Evolutionary conservation across 2,329 filamentous ascomycete genomes (phyloP).

Genomic region (Xylariales sp.): DNA sequence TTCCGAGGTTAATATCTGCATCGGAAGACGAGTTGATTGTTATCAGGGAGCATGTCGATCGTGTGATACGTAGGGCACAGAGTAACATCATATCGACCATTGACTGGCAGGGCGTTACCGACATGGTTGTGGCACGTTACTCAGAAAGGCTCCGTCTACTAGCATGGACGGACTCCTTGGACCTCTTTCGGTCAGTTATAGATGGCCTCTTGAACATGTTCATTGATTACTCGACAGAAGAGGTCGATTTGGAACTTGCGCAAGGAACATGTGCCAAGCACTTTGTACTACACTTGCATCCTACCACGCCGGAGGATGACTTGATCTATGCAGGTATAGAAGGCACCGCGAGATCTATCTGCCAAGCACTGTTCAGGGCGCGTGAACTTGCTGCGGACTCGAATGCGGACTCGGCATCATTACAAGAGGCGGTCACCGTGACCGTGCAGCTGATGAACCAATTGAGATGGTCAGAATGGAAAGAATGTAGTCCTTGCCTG

Average conservation of each 20-base stretch:
- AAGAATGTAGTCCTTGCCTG: slow-evolving; percentile 27
- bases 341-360: slow-evolving; percentile 15
- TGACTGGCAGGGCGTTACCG: slow-evolving; percentile 64
- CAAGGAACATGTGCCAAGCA: slow-evolving; percentile 42
- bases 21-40: slow-evolving; percentile 24
- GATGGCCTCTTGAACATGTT: slow-evolving; percentile 36
- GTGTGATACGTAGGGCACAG: slow-evolving; percentile 25
- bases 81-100: slow-evolving; percentile 28
- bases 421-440: slow-evolving; percentile 8
- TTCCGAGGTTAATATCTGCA: slow-evolving; percentile 28
- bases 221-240: slow-evolving; percentile 34
- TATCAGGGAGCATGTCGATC: slow-evolving; percentile 37
- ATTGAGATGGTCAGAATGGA: slow-evolving; percentile 32
- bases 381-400: slow-evolving; percentile 20
- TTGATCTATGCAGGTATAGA: slow-evolving; percentile 40
- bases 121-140: slow-evolving; percentile 62
- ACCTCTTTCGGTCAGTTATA: slow-evolving; percentile 24
- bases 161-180: slow-evolving; percentile 22
- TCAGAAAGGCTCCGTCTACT: slow-evolving; percentile 46
- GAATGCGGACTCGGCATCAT: slow-evolving; percentile 6
- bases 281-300: slow-evolving; percentile 26
- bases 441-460: slow-evolving; percentile 18
- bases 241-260: slow-evolving; percentile 32
- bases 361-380: slow-evolving; percentile 22
- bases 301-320: slow-evolving; percentile 36